Evolutionary conservation across 805 yeast species (phyloP), one percentile per base, ranked within the genome.

Genomic region (Danielia oregonensis): DNA sequence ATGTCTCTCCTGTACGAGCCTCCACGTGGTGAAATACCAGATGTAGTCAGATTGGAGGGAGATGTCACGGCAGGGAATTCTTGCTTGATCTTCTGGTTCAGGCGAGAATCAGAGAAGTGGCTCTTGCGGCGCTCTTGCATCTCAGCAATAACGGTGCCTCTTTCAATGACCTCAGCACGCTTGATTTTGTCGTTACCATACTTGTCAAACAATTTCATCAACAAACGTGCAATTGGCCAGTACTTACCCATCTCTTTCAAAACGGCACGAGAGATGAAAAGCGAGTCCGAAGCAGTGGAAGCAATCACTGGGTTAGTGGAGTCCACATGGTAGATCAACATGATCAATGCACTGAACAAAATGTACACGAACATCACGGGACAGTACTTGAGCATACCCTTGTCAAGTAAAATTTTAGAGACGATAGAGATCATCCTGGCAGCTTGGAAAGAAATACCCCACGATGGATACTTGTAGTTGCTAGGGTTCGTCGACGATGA

Each of bases 391-490:
- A 79, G 52, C 44, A 75, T 75, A 35, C 69, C 67, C 26, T 70
- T 65, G 28, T 70, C 73, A 25, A 68, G 46, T 37, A 84, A 46
- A 37, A 74, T 78, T 31, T 78, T 78, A 18, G 77, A 69, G 35
- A 85, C 78, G 27, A 74, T 66, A 4, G 84, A 72, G 42, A 84
- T 78, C 77, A 82, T 78, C 48, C 85, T 76, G 1, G 93, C 87
- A 1, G 89, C 85, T 55, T 82, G 86, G 65, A 82, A 83, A 2
- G 87, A 83, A 37, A 83, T 81, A 7, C 88, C 86, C 82, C 86
- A 78, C n/a, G 83, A 75, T 5, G 86, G 86, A 52, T 78, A 79
- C 45, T 53, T 67, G 59, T 59, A 69, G 50, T 65, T 69, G 43
- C 56, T 61, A 11, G 70, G 69, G 35, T 58, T 57, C 2, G 68